Conservation (phyloP, 2,329 filamentous ascomycete genomes). For the Paracamarosporium sp. region DNA sequence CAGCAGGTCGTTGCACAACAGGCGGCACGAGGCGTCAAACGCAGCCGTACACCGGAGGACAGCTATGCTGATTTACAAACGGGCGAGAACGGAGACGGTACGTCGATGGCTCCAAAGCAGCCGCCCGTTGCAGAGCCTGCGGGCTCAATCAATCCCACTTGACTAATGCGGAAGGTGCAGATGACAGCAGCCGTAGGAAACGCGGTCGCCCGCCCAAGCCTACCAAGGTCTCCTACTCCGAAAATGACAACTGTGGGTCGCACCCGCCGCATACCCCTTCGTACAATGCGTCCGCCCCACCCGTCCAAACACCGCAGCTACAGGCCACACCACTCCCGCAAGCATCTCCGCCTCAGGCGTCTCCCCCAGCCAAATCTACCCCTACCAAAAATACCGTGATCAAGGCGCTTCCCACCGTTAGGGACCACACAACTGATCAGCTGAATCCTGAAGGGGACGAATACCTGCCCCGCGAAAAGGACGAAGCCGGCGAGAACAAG, state of each 20-base stretch:
- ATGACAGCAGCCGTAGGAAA: conserved; percentile 46
- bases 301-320: conserved; percentile 62
- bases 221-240: conserved; percentile 58
- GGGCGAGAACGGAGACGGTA: conserved; percentile 42
- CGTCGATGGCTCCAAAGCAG: conserved; percentile 10
- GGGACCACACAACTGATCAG: conserved; percentile 97
- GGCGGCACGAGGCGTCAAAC: conserved; percentile 47
- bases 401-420: conserved; percentile 92
- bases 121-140: conserved; percentile 10
- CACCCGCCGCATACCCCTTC: conserved; percentile 54
- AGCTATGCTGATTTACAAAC: conserved; percentile 40
- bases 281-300: conserved; percentile 59
- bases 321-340: conserved; percentile 58
- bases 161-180: conserved; percentile 27
- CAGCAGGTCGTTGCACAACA: conserved; percentile 41
- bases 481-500: conserved; percentile 94
- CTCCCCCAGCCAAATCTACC: conserved; percentile 78
- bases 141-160: conserved; percentile 7
- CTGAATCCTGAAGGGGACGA: conserved; percentile 89
- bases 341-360: conserved; percentile 63
- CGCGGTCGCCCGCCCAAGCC: conserved; percentile 67
- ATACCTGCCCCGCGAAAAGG: conserved; percentile 91
- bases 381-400: conserved; percentile 79
- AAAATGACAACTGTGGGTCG: conserved; percentile 62
- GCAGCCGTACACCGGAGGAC: conserved; percentile 50